Percentiles rank a stretch among this genome's conserved stretches.
Evolutionary conservation across 306 rosid species (phyloP).

Genomic region (Corylus heterophylla): DNA sequence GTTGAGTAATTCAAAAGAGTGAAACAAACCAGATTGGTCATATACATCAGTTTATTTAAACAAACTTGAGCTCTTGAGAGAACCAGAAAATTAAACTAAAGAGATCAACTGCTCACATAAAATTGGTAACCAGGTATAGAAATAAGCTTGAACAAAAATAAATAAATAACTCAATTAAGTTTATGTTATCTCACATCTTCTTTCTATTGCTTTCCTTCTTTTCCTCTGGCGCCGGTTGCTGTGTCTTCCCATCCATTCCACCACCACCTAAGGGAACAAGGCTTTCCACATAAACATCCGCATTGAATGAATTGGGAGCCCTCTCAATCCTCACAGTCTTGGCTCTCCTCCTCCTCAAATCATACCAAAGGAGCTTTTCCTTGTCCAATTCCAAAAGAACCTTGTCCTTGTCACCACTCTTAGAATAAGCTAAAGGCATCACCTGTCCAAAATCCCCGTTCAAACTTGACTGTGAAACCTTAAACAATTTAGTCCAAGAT

Average conservation of each 20-base stretch:
- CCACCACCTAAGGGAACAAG: constrained; percentile 4
- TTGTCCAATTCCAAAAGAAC: constrained; percentile 1
- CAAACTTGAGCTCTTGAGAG: not conserved
- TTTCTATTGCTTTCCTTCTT: not conserved
- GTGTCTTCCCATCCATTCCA: not conserved
- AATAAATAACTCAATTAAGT: not conserved
- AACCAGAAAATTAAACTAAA: not conserved
- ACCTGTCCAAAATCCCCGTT: not conserved
- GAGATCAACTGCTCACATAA: not conserved
- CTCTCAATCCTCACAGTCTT: constrained; percentile 10
- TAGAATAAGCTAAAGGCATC: constrained; percentile 6
- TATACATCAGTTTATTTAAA: not conserved
- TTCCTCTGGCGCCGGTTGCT: not conserved
- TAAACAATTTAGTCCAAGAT: not conserved
- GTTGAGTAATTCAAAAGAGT: not conserved
- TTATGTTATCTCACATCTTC: not conserved
- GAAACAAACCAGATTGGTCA: not conserved
- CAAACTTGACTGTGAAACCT: not conserved
- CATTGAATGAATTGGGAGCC: not conserved
- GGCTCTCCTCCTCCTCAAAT: not conserved
- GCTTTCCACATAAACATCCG: not conserved
- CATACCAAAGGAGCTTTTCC: constrained; percentile 4
- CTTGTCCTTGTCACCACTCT: not conserved
- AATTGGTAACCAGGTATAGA: not conserved
- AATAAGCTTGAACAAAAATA: not conserved